These are phyloP conservation scores for Striga hermonthica DNA, from an alignment of 305 asterid genomes.

Conservation along the genomic window DNA sequence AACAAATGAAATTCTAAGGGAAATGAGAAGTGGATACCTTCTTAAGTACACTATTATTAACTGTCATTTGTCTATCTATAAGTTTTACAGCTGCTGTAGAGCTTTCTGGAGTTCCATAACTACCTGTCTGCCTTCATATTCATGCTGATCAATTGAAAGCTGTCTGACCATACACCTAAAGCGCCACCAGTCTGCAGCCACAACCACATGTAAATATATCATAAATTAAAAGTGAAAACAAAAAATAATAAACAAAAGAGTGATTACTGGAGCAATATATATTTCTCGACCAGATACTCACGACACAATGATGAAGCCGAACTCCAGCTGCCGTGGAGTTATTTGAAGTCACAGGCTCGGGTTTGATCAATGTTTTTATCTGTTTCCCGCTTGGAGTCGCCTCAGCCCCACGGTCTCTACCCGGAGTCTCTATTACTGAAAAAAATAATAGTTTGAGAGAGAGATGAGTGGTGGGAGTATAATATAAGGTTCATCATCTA, in stretches of 20 bases:
- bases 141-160: slow-evolving; percentile 97
- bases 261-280: too few relatives aligned
- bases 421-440: slow-evolving; percentile 43
- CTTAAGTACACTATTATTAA: slow-evolving; percentile 87
- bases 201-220: slow-evolving; percentile 65
- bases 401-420: slow-evolving; percentile 94
- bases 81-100: slow-evolving; percentile 98
- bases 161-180: slow-evolving; percentile 97
- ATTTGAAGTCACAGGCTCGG: too few relatives aligned
- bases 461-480: slow-evolving; percentile 41
- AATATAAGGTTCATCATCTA: slow-evolving; percentile 53
- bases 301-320: too few relatives aligned
- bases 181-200: slow-evolving; percentile 99
- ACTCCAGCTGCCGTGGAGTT: too few relatives aligned
- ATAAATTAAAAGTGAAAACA: too few relatives aligned
- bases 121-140: slow-evolving; percentile 96
- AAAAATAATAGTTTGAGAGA: neutral
- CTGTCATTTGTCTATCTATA: slow-evolving; percentile 91
- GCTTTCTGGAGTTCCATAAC: slow-evolving; percentile 97
- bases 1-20: too few relatives aligned
- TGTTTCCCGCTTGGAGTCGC: slow-evolving; percentile 99
- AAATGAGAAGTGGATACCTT: slow-evolving; percentile 46
- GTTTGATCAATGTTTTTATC: slow-evolving; percentile 14
- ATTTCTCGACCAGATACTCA: too few relatives aligned
- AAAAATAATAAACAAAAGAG: too few relatives aligned